Conservation (phyloP, 2,329 filamentous ascomycete species). For the Tolypocladium nubicola region DNA sequence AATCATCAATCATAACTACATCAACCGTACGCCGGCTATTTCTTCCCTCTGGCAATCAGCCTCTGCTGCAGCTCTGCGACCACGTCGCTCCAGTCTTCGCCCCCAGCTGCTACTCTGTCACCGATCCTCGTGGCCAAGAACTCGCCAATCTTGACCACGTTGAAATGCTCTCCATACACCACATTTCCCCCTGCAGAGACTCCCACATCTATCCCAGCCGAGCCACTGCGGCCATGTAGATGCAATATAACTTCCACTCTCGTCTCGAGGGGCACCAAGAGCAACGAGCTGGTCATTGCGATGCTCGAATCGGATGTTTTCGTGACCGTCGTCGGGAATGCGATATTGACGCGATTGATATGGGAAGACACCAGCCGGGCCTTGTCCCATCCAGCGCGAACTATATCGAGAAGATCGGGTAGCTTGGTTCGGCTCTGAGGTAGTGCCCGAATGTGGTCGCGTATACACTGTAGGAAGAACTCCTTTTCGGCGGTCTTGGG, state of each 20-base stretch:
- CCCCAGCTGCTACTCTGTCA: constrained; percentile 22
- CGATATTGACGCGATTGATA: constrained; percentile 49
- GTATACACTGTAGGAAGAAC: constrained; percentile 65
- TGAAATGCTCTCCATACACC: constrained; percentile 70
- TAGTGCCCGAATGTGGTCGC: constrained; percentile 54
- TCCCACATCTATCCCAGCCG: constrained; percentile 42
- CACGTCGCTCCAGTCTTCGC: constrained; percentile 41
- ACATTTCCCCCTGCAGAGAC: constrained; percentile 48
- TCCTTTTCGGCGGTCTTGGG: constrained; percentile 56
- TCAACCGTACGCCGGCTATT: constrained; percentile 19
- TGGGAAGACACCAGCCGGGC: constrained; percentile 49
- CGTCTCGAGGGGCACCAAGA: constrained; percentile 55
- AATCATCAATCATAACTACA: constrained; percentile 17
- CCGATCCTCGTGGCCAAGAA: constrained; percentile 49
- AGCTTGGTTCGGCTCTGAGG: constrained; percentile 47
- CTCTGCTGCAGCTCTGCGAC: constrained; percentile 44
- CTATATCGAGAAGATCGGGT: constrained; percentile 44
- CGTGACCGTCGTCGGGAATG: constrained; percentile 52
- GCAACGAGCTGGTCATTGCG: constrained; percentile 47
- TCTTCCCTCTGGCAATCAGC: constrained; percentile 44
- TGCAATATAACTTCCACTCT: constrained; percentile 55
- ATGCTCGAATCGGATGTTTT: constrained; percentile 57
- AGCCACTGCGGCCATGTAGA: constrained; percentile 34
- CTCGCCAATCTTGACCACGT: constrained; percentile 63
- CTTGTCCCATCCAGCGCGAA: constrained; percentile 56